Conservation (phyloP, 2,329 filamentous ascomycete species). For the Endothia cerciana region DNA sequence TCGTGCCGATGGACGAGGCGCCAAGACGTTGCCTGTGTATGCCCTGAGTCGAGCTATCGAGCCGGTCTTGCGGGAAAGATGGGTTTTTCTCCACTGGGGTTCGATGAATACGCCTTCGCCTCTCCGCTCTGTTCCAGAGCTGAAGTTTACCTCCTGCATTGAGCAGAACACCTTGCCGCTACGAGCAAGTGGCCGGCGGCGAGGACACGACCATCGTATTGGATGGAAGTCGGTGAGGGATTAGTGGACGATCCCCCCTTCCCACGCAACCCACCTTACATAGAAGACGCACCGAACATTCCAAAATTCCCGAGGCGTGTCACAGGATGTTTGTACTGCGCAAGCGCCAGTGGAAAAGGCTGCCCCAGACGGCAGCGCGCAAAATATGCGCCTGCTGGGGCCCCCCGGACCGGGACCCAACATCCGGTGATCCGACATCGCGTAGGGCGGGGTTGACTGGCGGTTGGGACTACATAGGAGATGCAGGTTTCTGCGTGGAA, state of each 20-base stretch:
- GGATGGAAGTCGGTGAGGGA: conserved; percentile 10
- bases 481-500: conserved; percentile 6
- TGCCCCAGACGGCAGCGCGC: background rate
- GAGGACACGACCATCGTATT: conserved; percentile 3
- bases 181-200: conserved; percentile 2
- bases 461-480: too few species aligned
- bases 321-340: background rate
- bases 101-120: background rate
- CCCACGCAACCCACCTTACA: background rate
- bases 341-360: background rate
- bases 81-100: background rate
- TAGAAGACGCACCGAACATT: conserved; percentile 11
- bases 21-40: conserved; percentile 7
- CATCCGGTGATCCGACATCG: conserved; percentile 8
- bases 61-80: background rate
- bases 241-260: too few species aligned
- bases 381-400: conserved; percentile 5
- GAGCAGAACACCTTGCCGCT: background rate
- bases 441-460: background rate
- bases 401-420: background rate
- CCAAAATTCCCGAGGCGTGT: conserved; percentile 14
- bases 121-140: background rate
- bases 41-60: background rate
- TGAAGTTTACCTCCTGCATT: conserved; percentile 1
- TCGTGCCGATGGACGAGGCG: background rate